Evolutionary conservation across 2,329 filamentous ascomycete genomes (phyloP), one percentile per base, ranked within the genome.

Genomic region (Ophiocordyceps camponoti-rufipedis): DNA sequence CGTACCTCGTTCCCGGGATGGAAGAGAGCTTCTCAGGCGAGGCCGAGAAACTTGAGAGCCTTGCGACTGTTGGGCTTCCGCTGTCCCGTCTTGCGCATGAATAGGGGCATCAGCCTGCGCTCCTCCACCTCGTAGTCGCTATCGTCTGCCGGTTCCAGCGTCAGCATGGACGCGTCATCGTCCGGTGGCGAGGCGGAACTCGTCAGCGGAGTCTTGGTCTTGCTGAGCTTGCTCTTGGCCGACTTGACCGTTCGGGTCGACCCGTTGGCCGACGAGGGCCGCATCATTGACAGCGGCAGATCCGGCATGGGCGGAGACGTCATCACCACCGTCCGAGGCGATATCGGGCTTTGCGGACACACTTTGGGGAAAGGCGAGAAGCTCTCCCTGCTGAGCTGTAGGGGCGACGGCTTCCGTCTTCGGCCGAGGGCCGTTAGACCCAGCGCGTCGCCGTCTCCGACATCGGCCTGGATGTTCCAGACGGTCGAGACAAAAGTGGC

Each of bases 401-500:
- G 48, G 5, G 58, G 55, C 2, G 57, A 49, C 10, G 59, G 55
- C 23, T 52, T 55, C 4, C 51, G 42, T 38, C 46, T 51, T 12
- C 42, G 45, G 46, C 53, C 51, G 4, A 49, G 49, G 9, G 46
- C 40, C 48, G 52, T 55, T 42, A 51, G 50, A 2, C 49, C 67
- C 0, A 66, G 62, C 1, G 60, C 55, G 50, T 75, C 76, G 48
- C 65, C 70, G 2, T 60, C 48, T 3, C 55, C 57, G 14, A 54
- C 46, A 4, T 54, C 53, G 5, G 50, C 52, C 10, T 57, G 53
- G 19, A 68, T 63, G 46, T 68, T 68, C 53, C 69, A 68, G 16
- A 80, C 69, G 0, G 66, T 64, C 0, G 67, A 65, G 29, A 79
- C 62, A 48, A 80, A 74, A 0, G 61, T 66, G 0, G 68, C 62